Conservation (phyloP, 2,329 filamentous ascomycete species). For the Trichophaea hybrida region DNA sequence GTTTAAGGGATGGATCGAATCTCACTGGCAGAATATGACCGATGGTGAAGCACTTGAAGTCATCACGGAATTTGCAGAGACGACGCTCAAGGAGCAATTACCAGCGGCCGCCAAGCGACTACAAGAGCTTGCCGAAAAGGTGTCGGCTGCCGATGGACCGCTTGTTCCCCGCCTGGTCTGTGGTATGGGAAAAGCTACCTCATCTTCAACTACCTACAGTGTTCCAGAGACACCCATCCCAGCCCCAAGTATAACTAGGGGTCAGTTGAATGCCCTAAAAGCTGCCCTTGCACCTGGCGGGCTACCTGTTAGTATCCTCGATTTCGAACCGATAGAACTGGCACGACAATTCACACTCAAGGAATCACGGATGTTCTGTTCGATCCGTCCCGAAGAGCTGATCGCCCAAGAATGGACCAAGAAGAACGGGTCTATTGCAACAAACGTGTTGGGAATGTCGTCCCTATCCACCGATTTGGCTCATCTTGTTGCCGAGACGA, state of each 20-base stretch:
- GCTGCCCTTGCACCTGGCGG: slow-evolving; percentile 56
- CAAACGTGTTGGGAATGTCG: slow-evolving; percentile 90
- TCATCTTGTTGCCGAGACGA: slow-evolving; percentile 83
- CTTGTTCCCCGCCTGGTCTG: slow-evolving; percentile 71
- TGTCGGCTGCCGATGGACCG: slow-evolving; percentile 55
- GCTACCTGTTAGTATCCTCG: slow-evolving; percentile 58
- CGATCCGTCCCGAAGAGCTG: slow-evolving; percentile 82
- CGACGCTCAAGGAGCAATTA: slow-evolving; percentile 51
- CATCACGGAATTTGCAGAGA: slow-evolving; percentile 67
- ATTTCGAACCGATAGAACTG: slow-evolving; percentile 82
- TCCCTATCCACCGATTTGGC: slow-evolving; percentile 82
- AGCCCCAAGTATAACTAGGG: slow-evolving; percentile 54
- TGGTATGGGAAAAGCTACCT: slow-evolving; percentile 76
- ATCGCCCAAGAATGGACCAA: slow-evolving; percentile 90
- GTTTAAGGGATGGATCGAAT: slow-evolving; percentile 95
- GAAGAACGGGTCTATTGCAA: slow-evolving; percentile 60
- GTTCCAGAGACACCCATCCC: slow-evolving; percentile 60
- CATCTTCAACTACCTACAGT: slow-evolving; percentile 55
- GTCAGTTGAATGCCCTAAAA: slow-evolving; percentile 56
- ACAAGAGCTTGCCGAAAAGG: slow-evolving; percentile 62
- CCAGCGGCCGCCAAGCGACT: slow-evolving; percentile 70
- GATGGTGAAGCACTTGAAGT: slow-evolving; percentile 61
- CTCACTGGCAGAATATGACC: slow-evolving; percentile 74
- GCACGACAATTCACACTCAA: slow-evolving; percentile 86
- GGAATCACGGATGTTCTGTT: slow-evolving; percentile 80